These are phyloP conservation scores for Sclerotinia nivalis DNA, from an alignment of 2,329 filamentous ascomycete species.

Conservation along the genomic window DNA sequence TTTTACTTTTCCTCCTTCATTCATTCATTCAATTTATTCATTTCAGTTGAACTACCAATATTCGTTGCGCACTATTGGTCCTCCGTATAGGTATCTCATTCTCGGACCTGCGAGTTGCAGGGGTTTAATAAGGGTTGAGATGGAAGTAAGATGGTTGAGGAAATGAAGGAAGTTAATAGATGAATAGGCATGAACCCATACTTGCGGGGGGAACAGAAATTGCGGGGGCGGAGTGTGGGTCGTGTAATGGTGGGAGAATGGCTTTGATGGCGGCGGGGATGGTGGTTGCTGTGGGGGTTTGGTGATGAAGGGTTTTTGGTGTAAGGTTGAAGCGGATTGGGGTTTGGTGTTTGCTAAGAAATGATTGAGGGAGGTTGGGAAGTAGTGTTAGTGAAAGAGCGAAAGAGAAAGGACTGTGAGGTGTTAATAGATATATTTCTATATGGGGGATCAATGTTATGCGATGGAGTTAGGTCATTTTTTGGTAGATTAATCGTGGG, in stretches of 20 bases:
- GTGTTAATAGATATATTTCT: not conserved
- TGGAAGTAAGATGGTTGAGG: not conserved
- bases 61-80: too few relatives aligned
- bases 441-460: not conserved
- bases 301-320: not conserved
- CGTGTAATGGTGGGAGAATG: constrained; percentile 8
- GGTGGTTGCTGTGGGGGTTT: constrained; percentile 22
- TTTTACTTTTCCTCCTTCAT: not conserved
- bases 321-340: too few relatives aligned
- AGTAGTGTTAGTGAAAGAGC: too few relatives aligned
- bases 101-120: not conserved
- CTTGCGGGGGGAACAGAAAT: constrained; percentile 38
- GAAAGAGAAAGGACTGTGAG: not conserved
- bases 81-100: not conserved
- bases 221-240: constrained; percentile 28
- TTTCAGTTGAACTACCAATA: too few relatives aligned
- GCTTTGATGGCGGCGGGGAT: constrained; percentile 23
- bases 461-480: not conserved
- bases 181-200: constrained; percentile 35
- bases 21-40: not conserved
- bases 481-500: not conserved
- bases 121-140: not conserved
- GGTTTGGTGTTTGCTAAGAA: not conserved
- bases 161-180: not conserved
- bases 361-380: too few relatives aligned